A percentile compares a stretch with the other conserved stretches of the same genome.
Evolutionary conservation across 2,329 filamentous ascomycete species (phyloP).

Genomic region (Fusarium cyanostomum): DNA sequence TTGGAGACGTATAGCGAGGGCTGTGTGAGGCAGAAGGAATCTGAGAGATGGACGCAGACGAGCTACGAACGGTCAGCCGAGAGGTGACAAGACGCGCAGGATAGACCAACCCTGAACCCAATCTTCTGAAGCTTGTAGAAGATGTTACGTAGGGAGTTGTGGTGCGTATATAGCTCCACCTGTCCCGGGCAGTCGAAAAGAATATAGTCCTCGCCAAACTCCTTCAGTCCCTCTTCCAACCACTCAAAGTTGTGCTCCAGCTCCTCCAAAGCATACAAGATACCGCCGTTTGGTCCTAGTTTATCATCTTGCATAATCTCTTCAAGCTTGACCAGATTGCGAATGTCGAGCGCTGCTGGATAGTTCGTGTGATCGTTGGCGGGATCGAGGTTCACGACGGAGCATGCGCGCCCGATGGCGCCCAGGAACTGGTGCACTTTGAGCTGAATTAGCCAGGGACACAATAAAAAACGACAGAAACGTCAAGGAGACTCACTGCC

Average conservation of each 20-base stretch:
- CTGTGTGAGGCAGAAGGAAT: conserved; percentile 91
- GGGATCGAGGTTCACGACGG: conserved; percentile 94
- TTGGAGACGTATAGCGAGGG: conserved; percentile 96
- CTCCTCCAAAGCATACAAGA: conserved; percentile 94
- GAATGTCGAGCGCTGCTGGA: conserved; percentile 88
- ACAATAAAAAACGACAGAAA: not conserved
- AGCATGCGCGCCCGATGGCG: conserved; percentile 93
- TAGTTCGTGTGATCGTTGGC: conserved; percentile 95
- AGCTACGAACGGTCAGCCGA: conserved; percentile 65
- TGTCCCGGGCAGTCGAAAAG: conserved; percentile 97
- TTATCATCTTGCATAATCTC: conserved; percentile 94
- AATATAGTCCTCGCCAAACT: conserved; percentile 88
- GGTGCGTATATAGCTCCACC: conserved; percentile 96
- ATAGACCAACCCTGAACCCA: conserved; percentile 80
- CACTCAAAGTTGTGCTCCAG: conserved; percentile 94
- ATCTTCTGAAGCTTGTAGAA: conserved; percentile 90
- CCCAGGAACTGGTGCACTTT: conserved; percentile 95
- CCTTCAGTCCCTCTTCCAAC: conserved; percentile 82
- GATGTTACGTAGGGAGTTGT: conserved; percentile 89
- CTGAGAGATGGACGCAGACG: conserved; percentile 91
- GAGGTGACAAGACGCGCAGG: not conserved
- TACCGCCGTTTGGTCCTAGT: conserved; percentile 90
- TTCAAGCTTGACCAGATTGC: conserved; percentile 87
- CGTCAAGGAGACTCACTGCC: conserved; percentile 70
- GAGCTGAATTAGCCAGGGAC: conserved; percentile 4